phyloP scores from a whole-genome alignment of 192 early-diverging fungal species.

The Backusella luteola region DNA sequence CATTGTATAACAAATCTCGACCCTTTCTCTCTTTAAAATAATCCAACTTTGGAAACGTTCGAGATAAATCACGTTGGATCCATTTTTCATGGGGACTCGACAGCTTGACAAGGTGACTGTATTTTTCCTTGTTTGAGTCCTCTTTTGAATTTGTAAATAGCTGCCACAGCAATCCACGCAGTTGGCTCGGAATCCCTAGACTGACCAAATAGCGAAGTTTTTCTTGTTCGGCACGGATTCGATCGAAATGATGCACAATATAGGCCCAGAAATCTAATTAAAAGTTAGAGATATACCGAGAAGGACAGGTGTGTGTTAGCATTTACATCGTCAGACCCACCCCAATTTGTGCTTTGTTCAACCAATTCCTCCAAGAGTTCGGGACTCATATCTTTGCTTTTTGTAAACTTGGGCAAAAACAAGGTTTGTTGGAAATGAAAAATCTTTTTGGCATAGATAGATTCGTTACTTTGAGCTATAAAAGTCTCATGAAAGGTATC shows the following conservation, averaged over 20 bases:
- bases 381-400: neutral
- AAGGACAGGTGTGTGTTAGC: neutral
- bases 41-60: slow-evolving; percentile 88
- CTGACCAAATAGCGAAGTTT: slow-evolving; percentile 79
- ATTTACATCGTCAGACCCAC: neutral
- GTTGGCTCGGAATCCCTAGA: slow-evolving; percentile 80
- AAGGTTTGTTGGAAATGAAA: neutral
- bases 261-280: slow-evolving; percentile 88
- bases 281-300: neutral
- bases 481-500: neutral
- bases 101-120: slow-evolving; percentile 64
- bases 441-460: neutral
- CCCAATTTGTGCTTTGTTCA: neutral
- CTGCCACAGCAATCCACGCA: slow-evolving; percentile 96
- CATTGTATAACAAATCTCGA: slow-evolving; percentile 85
- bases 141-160: slow-evolving; percentile 81
- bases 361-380: neutral
- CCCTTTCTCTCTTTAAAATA: slow-evolving; percentile 83
- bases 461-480: neutral
- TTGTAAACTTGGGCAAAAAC: neutral
- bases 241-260: slow-evolving; percentile 84
- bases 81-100: slow-evolving; percentile 81
- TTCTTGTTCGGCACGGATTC: slow-evolving; percentile 64
- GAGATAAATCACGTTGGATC: slow-evolving; percentile 84
- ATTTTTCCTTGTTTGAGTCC: slow-evolving; percentile 69